Evolutionary conservation across 2,329 filamentous ascomycete species (phyloP).

Genomic region (Curvularia sp.): DNA sequence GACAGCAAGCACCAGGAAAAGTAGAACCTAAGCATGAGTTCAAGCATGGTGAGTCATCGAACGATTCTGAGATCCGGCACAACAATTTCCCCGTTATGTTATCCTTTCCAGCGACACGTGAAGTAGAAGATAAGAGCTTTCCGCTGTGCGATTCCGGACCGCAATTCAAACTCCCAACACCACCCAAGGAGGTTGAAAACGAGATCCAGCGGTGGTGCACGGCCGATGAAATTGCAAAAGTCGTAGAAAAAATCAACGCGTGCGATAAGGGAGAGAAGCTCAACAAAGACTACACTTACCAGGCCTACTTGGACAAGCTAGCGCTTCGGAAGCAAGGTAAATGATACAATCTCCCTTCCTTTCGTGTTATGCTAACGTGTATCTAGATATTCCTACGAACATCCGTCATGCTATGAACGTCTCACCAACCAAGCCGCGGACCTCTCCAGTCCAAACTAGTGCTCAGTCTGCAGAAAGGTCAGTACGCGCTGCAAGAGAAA

Average conservation of each 20-base stretch:
- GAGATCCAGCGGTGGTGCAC: slow-evolving; percentile 16
- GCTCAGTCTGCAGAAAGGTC: not conserved
- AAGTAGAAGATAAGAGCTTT: slow-evolving; percentile 29
- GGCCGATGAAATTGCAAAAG: slow-evolving; percentile 2
- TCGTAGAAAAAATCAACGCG: slow-evolving; percentile 22
- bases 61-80: slow-evolving; percentile 34
- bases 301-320: slow-evolving; percentile 32
- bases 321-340: slow-evolving; percentile 11
- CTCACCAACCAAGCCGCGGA: slow-evolving; percentile 19
- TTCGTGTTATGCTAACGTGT: not conserved
- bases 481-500: not conserved
- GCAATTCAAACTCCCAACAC: slow-evolving; percentile 35
- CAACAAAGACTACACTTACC: slow-evolving; percentile 22
- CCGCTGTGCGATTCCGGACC: slow-evolving; percentile 40
- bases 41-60: slow-evolving; percentile 37
- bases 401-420: slow-evolving; percentile 21
- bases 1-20: not conserved
- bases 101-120: slow-evolving; percentile 39
- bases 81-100: slow-evolving; percentile 30
- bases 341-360: not conserved
- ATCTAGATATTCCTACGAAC: not conserved
- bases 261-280: slow-evolving; percentile 3
- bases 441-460: not conserved
- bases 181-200: slow-evolving; percentile 3
- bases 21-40: slow-evolving; percentile 21